These are phyloP conservation scores for Musa itinerans DNA, from an alignment of 176 grass and related monocot species.

Conservation along the genomic window DNA sequence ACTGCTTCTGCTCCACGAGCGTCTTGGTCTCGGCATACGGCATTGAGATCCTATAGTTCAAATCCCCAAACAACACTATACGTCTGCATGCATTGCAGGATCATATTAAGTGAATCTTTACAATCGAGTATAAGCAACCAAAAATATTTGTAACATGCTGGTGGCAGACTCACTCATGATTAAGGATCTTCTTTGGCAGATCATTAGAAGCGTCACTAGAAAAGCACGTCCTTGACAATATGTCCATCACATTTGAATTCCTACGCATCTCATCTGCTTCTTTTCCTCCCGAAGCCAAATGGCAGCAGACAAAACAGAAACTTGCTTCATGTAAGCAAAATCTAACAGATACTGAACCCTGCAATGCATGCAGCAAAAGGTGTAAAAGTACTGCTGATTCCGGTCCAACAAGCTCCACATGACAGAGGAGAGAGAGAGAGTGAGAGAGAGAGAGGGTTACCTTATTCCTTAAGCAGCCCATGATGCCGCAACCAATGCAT, in stretches of 20 bases:
- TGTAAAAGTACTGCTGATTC: neutral
- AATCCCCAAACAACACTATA: slow-evolving; percentile 76
- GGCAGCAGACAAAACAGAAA: slow-evolving; percentile 92
- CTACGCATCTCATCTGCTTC: slow-evolving; percentile 59
- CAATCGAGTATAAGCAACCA: too few relatives aligned
- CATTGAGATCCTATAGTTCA: slow-evolving; percentile 89
- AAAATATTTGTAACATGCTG: too few relatives aligned
- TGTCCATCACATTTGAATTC: slow-evolving; percentile 54
- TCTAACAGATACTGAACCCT: slow-evolving; percentile 85
- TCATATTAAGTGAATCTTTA: too few relatives aligned
- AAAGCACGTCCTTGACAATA: slow-evolving; percentile 68
- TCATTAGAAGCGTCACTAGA: slow-evolving; percentile 22
- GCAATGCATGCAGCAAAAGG: slow-evolving; percentile 18
- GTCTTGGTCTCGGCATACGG: slow-evolving; percentile 44
- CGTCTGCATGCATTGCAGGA: slow-evolving; percentile 42
- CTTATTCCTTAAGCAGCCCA: slow-evolving; percentile 96
- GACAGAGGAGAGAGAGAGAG: too few relatives aligned
- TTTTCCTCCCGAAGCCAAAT: slow-evolving; percentile 86
- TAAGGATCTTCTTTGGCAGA: slow-evolving; percentile 67
- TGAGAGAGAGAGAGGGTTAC: slow-evolving; percentile 17
- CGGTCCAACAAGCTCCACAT: too few relatives aligned
- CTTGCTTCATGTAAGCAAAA: slow-evolving; percentile 64
- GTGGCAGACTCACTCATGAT: slow-evolving; percentile 56
- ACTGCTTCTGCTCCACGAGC: slow-evolving; percentile 57
- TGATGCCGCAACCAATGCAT: slow-evolving; percentile 69